These are phyloP conservation scores for Dentipellis fragilis DNA, from an alignment of 768 basidiomycete genomes.

Conservation along the genomic window DNA sequence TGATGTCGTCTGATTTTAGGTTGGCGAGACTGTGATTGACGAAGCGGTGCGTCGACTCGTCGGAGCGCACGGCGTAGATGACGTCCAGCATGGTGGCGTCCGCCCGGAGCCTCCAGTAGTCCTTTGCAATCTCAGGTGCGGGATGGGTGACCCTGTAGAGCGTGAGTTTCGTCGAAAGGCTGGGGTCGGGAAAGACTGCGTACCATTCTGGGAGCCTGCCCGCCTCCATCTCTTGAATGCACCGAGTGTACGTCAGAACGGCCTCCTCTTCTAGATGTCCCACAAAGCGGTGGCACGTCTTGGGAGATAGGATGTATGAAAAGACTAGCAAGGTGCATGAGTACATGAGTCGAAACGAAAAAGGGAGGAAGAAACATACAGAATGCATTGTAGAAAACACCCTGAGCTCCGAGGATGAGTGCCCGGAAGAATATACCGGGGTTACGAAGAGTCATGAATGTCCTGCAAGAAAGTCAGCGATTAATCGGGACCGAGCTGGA, in stretches of 20 bases:
- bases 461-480: conserved; percentile 38
- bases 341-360: neutral
- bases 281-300: conserved; percentile 83
- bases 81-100: conserved; percentile 80
- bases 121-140: conserved; percentile 85
- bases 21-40: conserved; percentile 95
- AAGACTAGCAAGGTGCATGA: conserved; percentile 35
- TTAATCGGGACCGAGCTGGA: neutral
- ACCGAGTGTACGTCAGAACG: conserved; percentile 80
- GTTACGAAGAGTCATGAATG: conserved; percentile 87
- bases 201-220: conserved; percentile 79
- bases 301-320: conserved; percentile 68
- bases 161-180: neutral
- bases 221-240: conserved; percentile 74
- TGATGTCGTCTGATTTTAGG: conserved; percentile 70
- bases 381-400: conserved; percentile 84
- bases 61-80: conserved; percentile 84
- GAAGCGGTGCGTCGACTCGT: conserved; percentile 89
- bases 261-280: conserved; percentile 93
- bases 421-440: conserved; percentile 76
- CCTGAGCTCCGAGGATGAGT: conserved; percentile 83
- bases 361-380: conserved; percentile 36
- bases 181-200: conserved; percentile 2
- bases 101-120: conserved; percentile 80
- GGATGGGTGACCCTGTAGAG: conserved; percentile 48